These are phyloP conservation scores for Pseudisothecium myosuroides DNA, from an alignment of 225 moss, liverwort and hornwort species.

Conservation along the genomic window DNA sequence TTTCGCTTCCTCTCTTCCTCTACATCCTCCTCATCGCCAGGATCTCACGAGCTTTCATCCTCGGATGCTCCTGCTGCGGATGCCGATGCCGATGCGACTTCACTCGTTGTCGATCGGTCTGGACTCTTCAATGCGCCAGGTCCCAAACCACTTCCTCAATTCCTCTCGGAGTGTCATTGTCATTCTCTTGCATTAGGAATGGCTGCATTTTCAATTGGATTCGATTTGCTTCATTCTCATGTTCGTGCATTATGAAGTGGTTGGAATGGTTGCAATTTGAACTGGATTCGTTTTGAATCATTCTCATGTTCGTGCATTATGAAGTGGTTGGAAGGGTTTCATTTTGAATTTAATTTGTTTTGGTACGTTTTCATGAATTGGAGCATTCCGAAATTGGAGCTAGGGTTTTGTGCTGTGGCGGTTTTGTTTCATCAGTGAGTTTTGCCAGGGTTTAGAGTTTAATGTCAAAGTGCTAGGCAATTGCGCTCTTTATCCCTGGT, in stretches of 20 bases:
- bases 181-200: neutral
- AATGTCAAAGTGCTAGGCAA: neutral
- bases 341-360: neutral
- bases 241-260: neutral
- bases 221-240: neutral
- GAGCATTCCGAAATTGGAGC: neutral
- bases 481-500: neutral
- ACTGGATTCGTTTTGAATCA: neutral
- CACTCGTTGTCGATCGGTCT: constrained; percentile 28
- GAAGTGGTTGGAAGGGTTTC: neutral
- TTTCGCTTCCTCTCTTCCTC: neutral
- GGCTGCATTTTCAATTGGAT: neutral
- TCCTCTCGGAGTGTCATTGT: neutral
- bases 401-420: neutral
- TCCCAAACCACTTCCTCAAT: neutral
- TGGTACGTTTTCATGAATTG: neutral
- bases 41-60: neutral
- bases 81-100: neutral
- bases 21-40: neutral
- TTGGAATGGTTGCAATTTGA: neutral
- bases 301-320: neutral
- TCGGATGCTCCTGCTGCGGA: neutral
- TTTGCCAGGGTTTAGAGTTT: neutral
- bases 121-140: constrained; percentile 32
- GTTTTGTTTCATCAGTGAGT: neutral